A percentile compares a stretch with the other conserved stretches of the same genome.
phyloP scores from a whole-genome alignment of 1,284 basidiomycete species.

The Cystobasidium sp. region DNA sequence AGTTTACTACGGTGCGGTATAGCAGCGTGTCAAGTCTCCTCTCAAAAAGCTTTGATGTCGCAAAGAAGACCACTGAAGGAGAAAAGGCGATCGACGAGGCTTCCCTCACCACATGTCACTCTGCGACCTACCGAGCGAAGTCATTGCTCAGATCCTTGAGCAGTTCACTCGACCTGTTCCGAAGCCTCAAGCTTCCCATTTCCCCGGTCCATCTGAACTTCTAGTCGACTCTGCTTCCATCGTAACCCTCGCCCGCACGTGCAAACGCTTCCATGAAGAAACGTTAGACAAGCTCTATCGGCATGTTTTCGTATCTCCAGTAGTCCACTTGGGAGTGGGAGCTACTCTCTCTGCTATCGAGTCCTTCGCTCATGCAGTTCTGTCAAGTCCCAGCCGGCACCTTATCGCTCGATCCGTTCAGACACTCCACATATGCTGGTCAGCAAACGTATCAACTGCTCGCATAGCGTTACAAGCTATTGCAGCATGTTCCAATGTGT shows the following conservation, averaged over 20 bases:
- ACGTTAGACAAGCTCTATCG: background rate
- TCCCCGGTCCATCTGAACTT: constrained; percentile 1
- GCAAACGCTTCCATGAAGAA: background rate
- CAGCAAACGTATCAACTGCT: background rate
- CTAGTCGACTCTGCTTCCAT: background rate
- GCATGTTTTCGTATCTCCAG: constrained; percentile 10
- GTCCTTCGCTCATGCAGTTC: constrained; percentile 11
- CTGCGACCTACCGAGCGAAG: constrained; percentile 8
- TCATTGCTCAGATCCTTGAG: constrained; percentile 16
- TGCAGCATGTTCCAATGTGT: background rate
- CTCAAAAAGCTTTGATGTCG: background rate
- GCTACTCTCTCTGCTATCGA: background rate
- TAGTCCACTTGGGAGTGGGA: background rate
- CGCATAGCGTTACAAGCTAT: background rate
- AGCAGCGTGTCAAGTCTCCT: too few species aligned
- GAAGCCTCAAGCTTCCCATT: background rate
- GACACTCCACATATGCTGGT: constrained; percentile 23
- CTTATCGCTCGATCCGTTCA: background rate
- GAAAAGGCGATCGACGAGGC: background rate
- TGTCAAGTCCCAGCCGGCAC: background rate
- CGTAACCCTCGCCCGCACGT: background rate
- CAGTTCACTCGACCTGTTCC: constrained; percentile 19
- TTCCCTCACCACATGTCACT: background rate
- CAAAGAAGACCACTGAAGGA: background rate
- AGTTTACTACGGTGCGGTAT: too few species aligned